Conservation (phyloP, 495 filamentous ascomycete species). For the Penicillium coprophilum region DNA sequence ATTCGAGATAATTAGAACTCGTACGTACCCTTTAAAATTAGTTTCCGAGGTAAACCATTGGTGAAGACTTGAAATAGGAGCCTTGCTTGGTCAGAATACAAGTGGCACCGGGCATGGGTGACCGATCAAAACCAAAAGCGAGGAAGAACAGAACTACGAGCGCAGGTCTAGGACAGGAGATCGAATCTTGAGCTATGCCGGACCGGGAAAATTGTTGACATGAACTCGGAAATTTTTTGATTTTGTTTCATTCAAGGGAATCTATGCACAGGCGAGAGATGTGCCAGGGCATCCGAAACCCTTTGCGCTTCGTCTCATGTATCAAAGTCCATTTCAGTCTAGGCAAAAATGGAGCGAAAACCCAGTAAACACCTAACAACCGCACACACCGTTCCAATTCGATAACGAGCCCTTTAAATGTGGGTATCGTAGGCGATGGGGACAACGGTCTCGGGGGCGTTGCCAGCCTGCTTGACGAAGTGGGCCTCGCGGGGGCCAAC, state of each 20-base stretch:
- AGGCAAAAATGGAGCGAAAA: slow-evolving; percentile 35
- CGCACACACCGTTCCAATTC: slow-evolving; percentile 41
- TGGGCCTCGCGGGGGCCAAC: slow-evolving; percentile 73
- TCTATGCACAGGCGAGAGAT: slow-evolving; percentile 50
- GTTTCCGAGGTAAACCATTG: too few relatives aligned
- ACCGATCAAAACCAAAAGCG: background rate
- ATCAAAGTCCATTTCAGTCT: slow-evolving; percentile 38
- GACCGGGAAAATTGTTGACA: slow-evolving; percentile 4
- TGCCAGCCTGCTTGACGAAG: slow-evolving; percentile 71
- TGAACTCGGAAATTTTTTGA: slow-evolving; percentile 46
- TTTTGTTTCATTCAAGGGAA: slow-evolving; percentile 54
- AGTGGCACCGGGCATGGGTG: background rate
- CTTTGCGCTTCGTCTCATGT: slow-evolving; percentile 48
- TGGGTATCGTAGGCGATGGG: slow-evolving; percentile 97
- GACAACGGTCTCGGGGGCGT: slow-evolving; percentile 84
- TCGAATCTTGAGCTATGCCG: background rate
- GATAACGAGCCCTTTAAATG: slow-evolving; percentile 65
- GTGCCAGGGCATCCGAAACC: slow-evolving; percentile 45
- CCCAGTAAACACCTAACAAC: slow-evolving; percentile 48
- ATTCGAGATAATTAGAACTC: background rate
- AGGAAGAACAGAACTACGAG: slow-evolving; percentile 5
- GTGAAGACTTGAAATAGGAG: background rate
- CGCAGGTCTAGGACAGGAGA: background rate
- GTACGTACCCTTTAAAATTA: too few relatives aligned
- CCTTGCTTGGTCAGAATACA: background rate